Base-by-base conservation (phyloP, 352 stramenopile genomes). In the Globisporangium nodosum region DNA sequence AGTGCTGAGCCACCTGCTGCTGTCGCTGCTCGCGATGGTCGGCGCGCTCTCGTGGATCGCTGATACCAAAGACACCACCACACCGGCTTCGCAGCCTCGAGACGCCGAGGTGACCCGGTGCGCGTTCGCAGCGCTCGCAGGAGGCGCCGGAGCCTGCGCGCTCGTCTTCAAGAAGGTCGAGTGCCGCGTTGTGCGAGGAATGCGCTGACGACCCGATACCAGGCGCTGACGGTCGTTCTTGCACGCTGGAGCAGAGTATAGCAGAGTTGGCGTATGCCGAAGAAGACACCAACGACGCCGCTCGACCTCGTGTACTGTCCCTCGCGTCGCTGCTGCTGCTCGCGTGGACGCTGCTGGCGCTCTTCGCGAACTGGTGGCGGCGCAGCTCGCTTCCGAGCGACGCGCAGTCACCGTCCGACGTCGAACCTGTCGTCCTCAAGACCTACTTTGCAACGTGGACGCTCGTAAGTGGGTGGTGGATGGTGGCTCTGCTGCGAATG, bases 101-200 rank as follows among this genome's bases (percentile, higher is more conserved):
- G 20, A 53, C 30, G 15, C 54, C 30, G 42, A 47, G 31, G 5
- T 20, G 30, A 16, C 2, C 33, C 46, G 35, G 21, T 47, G 43
- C n/a, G 60, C 63, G 3, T 79, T 71, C 47, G 68, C 68, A 15
- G 16, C 57, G 6, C 49, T 77, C 7, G 64, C 73, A 5, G 73
- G 56, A 11, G 30, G 68, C 7, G 68, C 68, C 6, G 60, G 56
- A 4, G 64, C 63, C 5, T 66, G 61, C 45, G 59, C 42, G 13
- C 54, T 79, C 27, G 43, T 74, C 7, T 67, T 66, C 49, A 61
- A 75, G 50, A 82, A 82, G 61, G 73, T 79, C 33, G 21, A 37
- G 9, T 5, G 30, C 39, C 39, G 39, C 27, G 15, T 33, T 31
- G 24, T 27, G 24, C 24, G 43, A 30, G 43, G 3, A 50, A 3